A percentile compares a stretch with the other conserved stretches of the same genome.
phyloP scores from a whole-genome alignment of 139 green algal genomes.

The Eudorina sp. region DNA sequence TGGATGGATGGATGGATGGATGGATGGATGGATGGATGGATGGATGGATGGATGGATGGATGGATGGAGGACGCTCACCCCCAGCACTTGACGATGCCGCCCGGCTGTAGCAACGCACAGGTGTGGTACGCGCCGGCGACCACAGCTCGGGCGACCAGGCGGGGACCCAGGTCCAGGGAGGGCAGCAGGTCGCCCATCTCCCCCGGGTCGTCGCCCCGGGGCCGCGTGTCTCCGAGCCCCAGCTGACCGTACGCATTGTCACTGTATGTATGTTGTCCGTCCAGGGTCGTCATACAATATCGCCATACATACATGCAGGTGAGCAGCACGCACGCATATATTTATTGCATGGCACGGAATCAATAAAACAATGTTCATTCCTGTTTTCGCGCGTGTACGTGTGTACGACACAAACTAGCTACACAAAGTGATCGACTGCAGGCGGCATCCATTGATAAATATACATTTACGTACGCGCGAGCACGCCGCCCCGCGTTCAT shows the following conservation, averaged over 20 bases:
- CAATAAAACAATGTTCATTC: neutral
- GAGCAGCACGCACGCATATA: neutral
- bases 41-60: neutral
- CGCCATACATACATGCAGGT: too few species aligned
- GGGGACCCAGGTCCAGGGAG: neutral
- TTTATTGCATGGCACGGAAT: too few species aligned
- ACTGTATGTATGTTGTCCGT: neutral
- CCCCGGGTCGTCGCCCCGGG: neutral
- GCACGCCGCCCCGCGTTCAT: neutral
- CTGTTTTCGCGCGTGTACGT: neutral
- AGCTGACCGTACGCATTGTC: neutral
- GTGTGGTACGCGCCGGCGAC: neutral
- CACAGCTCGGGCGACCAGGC: neutral
- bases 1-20: too few species aligned
- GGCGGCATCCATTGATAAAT: neutral
- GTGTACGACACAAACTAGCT: too few species aligned
- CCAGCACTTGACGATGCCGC: conserved; percentile 1
- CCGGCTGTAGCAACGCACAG: neutral
- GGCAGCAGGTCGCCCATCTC: neutral
- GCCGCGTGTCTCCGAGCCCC: neutral
- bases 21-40: neutral
- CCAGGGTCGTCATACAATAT: too few species aligned
- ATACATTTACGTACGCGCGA: neutral
- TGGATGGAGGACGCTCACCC: neutral
- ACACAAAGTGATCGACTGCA: too few species aligned